Conservation (phyloP, 192 early-diverging fungal species). For the Rhizophagus sp. region DNA sequence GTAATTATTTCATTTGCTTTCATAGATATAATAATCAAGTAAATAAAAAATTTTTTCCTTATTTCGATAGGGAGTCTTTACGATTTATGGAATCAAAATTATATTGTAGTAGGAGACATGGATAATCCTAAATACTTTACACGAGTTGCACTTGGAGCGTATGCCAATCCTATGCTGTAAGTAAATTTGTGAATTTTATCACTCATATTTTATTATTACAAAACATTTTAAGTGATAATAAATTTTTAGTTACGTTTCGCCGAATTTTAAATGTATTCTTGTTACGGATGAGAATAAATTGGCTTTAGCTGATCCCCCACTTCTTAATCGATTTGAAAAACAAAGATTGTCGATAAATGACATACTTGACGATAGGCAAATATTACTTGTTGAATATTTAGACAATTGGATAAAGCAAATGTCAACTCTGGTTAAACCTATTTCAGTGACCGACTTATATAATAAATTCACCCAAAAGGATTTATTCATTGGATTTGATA, state of each 20-base stretch:
- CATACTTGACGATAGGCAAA: neutral
- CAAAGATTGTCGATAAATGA: conserved; percentile 20
- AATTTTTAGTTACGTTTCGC: neutral
- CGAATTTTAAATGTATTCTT: conserved; percentile 20
- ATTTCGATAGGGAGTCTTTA: conserved; percentile 25
- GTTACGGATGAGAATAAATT: conserved; percentile 23
- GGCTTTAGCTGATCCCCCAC: neutral
- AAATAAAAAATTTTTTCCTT: no score
- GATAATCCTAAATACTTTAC: conserved; percentile 19
- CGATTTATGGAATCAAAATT: conserved; percentile 32
- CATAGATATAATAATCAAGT: no score
- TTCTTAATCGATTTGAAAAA: conserved; percentile 21
- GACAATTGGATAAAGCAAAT: conserved; percentile 21
- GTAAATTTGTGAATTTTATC: no score
- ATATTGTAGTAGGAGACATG: conserved; percentile 1
- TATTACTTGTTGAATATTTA: neutral
- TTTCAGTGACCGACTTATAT: neutral
- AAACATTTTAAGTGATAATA: no score
- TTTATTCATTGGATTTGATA: conserved; percentile 30
- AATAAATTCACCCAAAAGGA: conserved; percentile 2
- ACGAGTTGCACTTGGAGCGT: conserved; percentile 13
- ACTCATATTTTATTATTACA: no score
- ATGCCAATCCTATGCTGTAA: conserved; percentile 28
- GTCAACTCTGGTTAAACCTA: neutral
- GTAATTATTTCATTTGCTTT: no score